These are phyloP conservation scores for Sclerotinia subarctica DNA, from an alignment of 2,329 filamentous ascomycete genomes.

Conservation along the genomic window DNA sequence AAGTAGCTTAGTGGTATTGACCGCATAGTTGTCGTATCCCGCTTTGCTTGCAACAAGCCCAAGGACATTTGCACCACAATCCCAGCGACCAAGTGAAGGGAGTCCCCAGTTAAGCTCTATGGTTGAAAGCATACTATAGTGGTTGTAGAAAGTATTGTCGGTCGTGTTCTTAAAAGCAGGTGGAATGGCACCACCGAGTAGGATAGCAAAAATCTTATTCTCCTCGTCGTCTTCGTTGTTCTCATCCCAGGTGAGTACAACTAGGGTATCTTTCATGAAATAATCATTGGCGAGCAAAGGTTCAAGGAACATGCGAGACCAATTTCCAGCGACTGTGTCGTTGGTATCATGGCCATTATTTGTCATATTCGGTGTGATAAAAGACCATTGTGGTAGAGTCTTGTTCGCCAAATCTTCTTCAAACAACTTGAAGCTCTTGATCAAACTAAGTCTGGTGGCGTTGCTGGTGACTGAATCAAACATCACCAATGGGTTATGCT, in stretches of 20 bases:
- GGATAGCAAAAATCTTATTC: slow-evolving; percentile 51
- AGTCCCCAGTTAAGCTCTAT: slow-evolving; percentile 43
- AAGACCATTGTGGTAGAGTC: slow-evolving; percentile 60
- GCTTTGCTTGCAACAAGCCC: slow-evolving; percentile 31
- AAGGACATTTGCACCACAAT: slow-evolving; percentile 38
- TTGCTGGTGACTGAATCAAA: slow-evolving; percentile 53
- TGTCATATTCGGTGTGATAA: slow-evolving; percentile 61
- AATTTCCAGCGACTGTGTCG: slow-evolving; percentile 47
- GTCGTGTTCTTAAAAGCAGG: slow-evolving; percentile 45
- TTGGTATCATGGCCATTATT: slow-evolving; percentile 60
- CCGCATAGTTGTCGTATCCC: slow-evolving; percentile 26
- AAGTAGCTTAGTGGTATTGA: slow-evolving; percentile 40
- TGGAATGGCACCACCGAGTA: slow-evolving; percentile 53
- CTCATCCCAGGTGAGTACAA: slow-evolving; percentile 57
- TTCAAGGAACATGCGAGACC: slow-evolving; percentile 50
- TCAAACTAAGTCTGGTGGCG: slow-evolving; percentile 49
- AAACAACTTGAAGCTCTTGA: slow-evolving; percentile 63
- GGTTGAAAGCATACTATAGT: slow-evolving; percentile 43
- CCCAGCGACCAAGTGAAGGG: slow-evolving; percentile 43
- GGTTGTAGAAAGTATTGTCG: slow-evolving; percentile 49
- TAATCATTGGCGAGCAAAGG: slow-evolving; percentile 49
- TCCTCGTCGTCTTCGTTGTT: slow-evolving; percentile 48
- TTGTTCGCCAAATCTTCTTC: slow-evolving; percentile 53
- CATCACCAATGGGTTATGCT: slow-evolving; percentile 55
- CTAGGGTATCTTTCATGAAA: slow-evolving; percentile 52